Percentiles rank a stretch among this genome's conserved stretches.
Evolutionary conservation across 225 moss, liverwort and hornwort genomes (phyloP).

Genomic region (Climacium dendroides): DNA sequence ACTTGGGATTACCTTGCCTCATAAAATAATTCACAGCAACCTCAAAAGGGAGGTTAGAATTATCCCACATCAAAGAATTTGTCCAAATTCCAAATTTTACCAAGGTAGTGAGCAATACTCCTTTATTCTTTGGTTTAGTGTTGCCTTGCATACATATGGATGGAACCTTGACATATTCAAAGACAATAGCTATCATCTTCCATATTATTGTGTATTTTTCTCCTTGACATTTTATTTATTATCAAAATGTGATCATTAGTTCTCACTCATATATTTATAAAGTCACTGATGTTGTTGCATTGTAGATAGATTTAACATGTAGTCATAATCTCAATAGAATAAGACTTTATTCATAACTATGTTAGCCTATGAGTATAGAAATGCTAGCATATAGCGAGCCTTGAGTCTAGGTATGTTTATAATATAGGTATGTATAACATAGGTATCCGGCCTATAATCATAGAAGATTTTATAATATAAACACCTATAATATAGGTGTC

Average conservation of each 20-base stretch:
- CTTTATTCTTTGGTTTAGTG: neutral
- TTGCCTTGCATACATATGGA: neutral
- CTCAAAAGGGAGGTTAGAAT: neutral
- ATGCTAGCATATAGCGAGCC: too few species aligned
- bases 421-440: too few species aligned
- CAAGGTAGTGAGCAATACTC: too few species aligned
- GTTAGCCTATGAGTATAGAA: too few species aligned
- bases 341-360: neutral
- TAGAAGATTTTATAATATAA: too few species aligned
- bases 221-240: neutral
- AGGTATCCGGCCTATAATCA: too few species aligned
- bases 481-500: too few species aligned
- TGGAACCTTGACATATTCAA: accelerated
- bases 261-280: neutral
- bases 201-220: neutral
- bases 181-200: neutral
- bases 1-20: neutral
- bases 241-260: neutral
- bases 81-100: neutral
- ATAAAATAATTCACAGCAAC: neutral
- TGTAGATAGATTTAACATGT: neutral
- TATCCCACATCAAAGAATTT: neutral
- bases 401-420: too few species aligned
- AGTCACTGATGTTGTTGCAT: neutral
- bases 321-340: neutral